Conservation (phyloP, 139 green algal genomes). For the Nannochloris sp. region DNA sequence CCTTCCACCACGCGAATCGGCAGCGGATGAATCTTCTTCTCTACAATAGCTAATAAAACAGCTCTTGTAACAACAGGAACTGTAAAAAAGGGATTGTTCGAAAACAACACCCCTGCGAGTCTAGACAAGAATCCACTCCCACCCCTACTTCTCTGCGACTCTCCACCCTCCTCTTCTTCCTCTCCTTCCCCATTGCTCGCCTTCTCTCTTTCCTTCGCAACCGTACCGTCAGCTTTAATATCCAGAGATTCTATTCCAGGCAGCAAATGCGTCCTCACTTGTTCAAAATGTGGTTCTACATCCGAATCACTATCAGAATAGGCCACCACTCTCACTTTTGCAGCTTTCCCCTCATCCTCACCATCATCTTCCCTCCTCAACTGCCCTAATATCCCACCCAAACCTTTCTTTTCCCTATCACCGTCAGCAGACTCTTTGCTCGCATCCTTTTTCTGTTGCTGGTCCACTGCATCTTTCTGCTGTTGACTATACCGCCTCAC, state of each 20-base stretch:
- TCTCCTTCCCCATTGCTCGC: not conserved
- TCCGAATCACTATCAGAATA: constrained; percentile 32
- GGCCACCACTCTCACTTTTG: constrained; percentile 19
- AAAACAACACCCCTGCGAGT: no score
- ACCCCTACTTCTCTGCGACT: not conserved
- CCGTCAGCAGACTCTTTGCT: not conserved
- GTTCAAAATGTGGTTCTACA: constrained; percentile 24
- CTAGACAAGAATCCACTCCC: not conserved
- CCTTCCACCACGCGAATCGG: no score
- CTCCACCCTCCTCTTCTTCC: constrained; percentile 1
- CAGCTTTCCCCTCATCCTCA: not conserved
- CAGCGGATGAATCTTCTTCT: no score
- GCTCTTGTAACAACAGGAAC: no score
- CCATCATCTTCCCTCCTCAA: not conserved
- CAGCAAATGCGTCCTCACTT: constrained; percentile 24
- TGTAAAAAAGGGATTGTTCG: no score
- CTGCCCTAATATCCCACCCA: no score
- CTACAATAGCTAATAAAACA: no score
- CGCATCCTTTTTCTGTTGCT: constrained; percentile 4
- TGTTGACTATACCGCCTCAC: not conserved
- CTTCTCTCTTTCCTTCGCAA: not conserved
- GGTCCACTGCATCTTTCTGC: not conserved
- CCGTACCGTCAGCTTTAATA: constrained; percentile 6
- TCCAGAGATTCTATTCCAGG: constrained; percentile 7
- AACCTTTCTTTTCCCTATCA: not conserved